These are phyloP conservation scores for Colletotrichum karsti DNA, from an alignment of 2,329 filamentous ascomycete genomes.

Conservation along the genomic window DNA sequence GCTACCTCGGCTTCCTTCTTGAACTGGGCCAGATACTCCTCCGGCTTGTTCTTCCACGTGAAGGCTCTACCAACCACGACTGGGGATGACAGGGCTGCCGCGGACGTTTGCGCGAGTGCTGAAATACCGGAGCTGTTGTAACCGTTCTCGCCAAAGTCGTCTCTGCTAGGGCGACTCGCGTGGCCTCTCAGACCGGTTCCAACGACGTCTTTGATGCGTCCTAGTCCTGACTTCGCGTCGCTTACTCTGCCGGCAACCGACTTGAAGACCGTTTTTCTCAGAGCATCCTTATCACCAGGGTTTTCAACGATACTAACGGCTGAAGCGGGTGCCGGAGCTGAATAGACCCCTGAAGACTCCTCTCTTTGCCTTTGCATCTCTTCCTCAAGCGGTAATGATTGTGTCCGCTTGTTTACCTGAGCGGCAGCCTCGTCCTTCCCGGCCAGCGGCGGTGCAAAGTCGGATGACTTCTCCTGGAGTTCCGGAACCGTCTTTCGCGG, in stretches of 20 bases:
- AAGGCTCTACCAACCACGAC: conserved; percentile 59
- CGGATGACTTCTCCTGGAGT: conserved; percentile 55
- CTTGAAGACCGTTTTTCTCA: conserved; percentile 76
- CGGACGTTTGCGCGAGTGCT: conserved; percentile 45
- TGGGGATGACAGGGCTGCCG: conserved; percentile 39
- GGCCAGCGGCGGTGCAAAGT: conserved; percentile 58
- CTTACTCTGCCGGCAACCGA: conserved; percentile 81
- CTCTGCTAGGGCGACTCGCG: conserved; percentile 61
- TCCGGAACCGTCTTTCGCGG: conserved; percentile 69
- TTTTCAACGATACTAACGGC: conserved; percentile 56
- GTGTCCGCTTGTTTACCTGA: conserved; percentile 57
- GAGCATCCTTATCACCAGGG: conserved; percentile 62
- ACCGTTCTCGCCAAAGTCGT: conserved; percentile 56
- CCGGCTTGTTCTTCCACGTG: conserved; percentile 71
- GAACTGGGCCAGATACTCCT: conserved; percentile 57
- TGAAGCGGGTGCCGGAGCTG: conserved; percentile 53
- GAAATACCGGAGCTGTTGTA: conserved; percentile 43
- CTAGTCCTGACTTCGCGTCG: conserved; percentile 83
- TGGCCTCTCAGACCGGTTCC: conserved; percentile 67
- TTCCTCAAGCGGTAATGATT: conserved; percentile 61
- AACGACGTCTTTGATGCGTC: conserved; percentile 86
- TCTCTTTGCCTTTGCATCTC: conserved; percentile 56
- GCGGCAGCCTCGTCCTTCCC: conserved; percentile 60
- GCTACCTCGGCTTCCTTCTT: conserved; percentile 24
- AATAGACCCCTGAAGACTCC: conserved; percentile 53